Conservation (phyloP, 352 stramenopile genomes). For the Phytophthora rubi region DNA sequence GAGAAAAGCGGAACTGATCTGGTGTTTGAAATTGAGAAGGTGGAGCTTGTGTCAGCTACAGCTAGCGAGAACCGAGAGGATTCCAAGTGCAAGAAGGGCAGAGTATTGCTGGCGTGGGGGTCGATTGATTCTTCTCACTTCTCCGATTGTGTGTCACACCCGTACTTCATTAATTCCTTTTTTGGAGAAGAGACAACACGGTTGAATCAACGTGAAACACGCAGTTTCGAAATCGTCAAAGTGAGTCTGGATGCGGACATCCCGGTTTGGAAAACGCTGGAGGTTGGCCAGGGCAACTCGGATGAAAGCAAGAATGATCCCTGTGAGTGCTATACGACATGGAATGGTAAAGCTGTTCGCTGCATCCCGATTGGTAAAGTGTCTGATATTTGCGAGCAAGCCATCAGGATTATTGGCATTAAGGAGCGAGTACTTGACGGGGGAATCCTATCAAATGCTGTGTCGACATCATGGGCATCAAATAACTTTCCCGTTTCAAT, state of each 20-base stretch:
- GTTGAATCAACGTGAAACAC: slow-evolving; percentile 51
- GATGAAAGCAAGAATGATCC: slow-evolving; percentile 15
- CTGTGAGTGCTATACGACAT: slow-evolving; percentile 49
- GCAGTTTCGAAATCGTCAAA: slow-evolving; percentile 78
- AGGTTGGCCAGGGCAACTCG: slow-evolving; percentile 14
- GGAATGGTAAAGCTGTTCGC: slow-evolving; percentile 35
- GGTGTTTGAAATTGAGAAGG: slow-evolving; percentile 76
- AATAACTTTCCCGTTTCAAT: slow-evolving; percentile 26
- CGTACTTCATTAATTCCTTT: slow-evolving; percentile 80
- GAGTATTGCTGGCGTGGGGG: slow-evolving; percentile 53
- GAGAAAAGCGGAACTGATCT: slow-evolving; percentile 48
- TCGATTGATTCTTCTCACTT: slow-evolving; percentile 46
- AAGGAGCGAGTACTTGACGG: slow-evolving; percentile 58
- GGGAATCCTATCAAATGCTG: slow-evolving; percentile 41
- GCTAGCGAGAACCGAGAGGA: slow-evolving; percentile 29
- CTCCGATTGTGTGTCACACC: slow-evolving; percentile 68
- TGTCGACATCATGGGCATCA: slow-evolving; percentile 41
- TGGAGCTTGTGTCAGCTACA: slow-evolving; percentile 55
- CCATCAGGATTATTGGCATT: slow-evolving; percentile 44
- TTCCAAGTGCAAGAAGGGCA: slow-evolving; percentile 42
- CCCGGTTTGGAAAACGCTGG: slow-evolving; percentile 70
- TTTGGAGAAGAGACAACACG: slow-evolving; percentile 61
- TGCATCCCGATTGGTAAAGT: slow-evolving; percentile 45
- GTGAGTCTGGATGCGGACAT: slow-evolving; percentile 68
- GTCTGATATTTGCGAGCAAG: slow-evolving; percentile 42